Base-by-base conservation (phyloP, 2,329 filamentous ascomycete species). In the Neofusicoccum cordaticola region DNA sequence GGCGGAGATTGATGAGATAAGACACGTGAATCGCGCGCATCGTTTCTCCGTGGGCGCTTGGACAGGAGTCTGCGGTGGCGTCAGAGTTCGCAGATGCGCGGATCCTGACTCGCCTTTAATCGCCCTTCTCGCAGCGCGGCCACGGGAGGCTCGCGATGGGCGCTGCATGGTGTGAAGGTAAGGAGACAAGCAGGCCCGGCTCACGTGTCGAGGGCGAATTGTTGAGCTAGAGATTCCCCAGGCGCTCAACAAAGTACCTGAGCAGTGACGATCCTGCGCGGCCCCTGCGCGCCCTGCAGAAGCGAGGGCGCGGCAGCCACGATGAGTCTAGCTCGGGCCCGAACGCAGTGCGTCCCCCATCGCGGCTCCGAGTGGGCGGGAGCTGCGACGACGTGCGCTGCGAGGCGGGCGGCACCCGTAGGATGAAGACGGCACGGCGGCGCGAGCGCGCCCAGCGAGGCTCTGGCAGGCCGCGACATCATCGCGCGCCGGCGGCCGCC, bases 111-210 rank as follows among this genome's bases (percentile, higher is more conserved):
- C 56, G 56, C 19, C n/a, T 56, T 42, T 42, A 42, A 4, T 37
- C 37, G 19, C 17, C 2, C 4, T 44, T 44, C 19, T 44, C 41
- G 15, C 41, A 44, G 41, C 27, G 27, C 27, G 27, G 27, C 27
- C 27, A 31, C 27, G 27, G 6, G 27, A 31, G 27, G 27, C 27
- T 31, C 27, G 4, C 4, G 27, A 31, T 22, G 15, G 17, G 19
- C 19, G 44, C 35, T 19, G n/a, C 6, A 64, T 64, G 50, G 62
- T n/a, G 51, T 64, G 62, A 64, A 64, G 19, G 62, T 58, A 64
- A 64, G 62, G 62, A 64, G 62, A 58, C 51, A 27, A 13, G 31
- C 41, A 63, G 41, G 44, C 19, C 12, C 12, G 15, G 3, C 51
- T 56, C 60, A 42, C 19, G 60, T 39, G 62, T 39, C 44, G 45